Evolutionary conservation across 805 yeast species (phyloP), one percentile per base, ranked within the genome.

Genomic region (Suhomyces kilbournensis): DNA sequence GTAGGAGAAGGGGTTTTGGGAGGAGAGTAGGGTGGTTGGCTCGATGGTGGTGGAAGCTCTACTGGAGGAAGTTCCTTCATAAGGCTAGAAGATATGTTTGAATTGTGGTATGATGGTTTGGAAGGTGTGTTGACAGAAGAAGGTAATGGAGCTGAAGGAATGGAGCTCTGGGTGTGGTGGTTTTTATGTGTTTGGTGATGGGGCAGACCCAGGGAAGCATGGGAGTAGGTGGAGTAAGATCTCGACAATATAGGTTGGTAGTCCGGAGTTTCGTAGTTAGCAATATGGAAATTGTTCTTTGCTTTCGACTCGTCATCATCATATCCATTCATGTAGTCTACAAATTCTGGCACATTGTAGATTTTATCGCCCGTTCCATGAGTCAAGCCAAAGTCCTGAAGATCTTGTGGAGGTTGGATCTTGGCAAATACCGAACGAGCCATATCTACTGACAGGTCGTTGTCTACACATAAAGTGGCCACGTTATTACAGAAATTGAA

Each of bases 401-500:
- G 71, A 56, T 90, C 96, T 17, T 70, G 71, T 2, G 71, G 71
- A 7, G 88, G 81, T 17, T 83, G 85, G 58, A 91, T 85, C 48
- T 80, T 77, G 53, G 91, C 96, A 49, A 90, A 75, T 2, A 81
- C 67, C 7, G 82, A 65, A 51, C 97, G 78, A 12, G 91, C 79
- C 49, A 75, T 75, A 62, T 90, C 97, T 51, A 87, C 88, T 8
- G 87, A 78, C 55, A 82, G 85, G 63, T 90, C 97, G 60, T 86
- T 88, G 44, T 83, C 81, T 30, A 90, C 92, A 64, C 96, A 90
- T 2, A 84, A 76, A 0, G 89, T 77, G 7, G 96, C 88, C 7
- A 88, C 75, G 39, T 84, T 76, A 67, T 90, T 90, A 46, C 93
- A 83, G 62, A 77, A 89, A 43, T 84, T 87, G 88, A 96, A 90